Percentiles rank a stretch among this genome's conserved stretches.
Evolutionary conservation across 768 basidiomycete genomes (phyloP).

Genomic region (Pholiota molesta): DNA sequence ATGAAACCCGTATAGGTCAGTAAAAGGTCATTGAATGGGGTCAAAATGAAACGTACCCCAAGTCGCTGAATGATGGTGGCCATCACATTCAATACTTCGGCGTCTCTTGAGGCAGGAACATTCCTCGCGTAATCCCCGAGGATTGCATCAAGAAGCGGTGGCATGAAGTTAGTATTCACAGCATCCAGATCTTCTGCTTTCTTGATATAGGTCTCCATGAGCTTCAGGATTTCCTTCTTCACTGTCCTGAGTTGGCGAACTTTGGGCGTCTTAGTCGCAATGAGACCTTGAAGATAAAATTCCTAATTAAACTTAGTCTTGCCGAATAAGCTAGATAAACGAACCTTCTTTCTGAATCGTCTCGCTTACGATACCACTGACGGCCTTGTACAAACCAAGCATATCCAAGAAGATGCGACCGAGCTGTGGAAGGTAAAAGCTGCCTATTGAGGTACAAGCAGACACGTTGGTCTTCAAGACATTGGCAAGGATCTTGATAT

Average conservation of each 20-base stretch:
- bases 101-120: slow-evolving; percentile 90
- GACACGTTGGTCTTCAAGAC: slow-evolving; percentile 99
- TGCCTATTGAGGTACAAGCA: slow-evolving; percentile 95
- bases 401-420: slow-evolving; percentile 96
- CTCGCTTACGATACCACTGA: slow-evolving; percentile 94
- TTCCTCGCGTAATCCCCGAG: slow-evolving; percentile 97
- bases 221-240: slow-evolving; percentile 96
- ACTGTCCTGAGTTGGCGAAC: slow-evolving; percentile 92
- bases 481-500: slow-evolving; percentile 96
- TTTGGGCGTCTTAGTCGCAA: slow-evolving; percentile 97
- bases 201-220: slow-evolving; percentile 97
- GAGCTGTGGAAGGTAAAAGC: slow-evolving; percentile 96
- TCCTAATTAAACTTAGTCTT: slow-evolving; percentile 8
- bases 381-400: slow-evolving; percentile 97
- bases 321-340: slow-evolving; percentile 14
- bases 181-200: slow-evolving; percentile 96
- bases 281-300: slow-evolving; percentile 54
- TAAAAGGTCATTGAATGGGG: background rate
- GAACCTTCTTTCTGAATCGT: slow-evolving; percentile 84
- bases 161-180: slow-evolving; percentile 91
- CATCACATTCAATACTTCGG: slow-evolving; percentile 97
- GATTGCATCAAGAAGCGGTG: slow-evolving; percentile 93
- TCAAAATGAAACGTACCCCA: slow-evolving; percentile 60
- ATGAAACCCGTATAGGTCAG: slow-evolving; percentile 14
- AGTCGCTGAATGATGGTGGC: slow-evolving; percentile 89